Evolutionary conservation across 345 rosid genomes (phyloP).

Genomic region (Boechera retrofracta): DNA sequence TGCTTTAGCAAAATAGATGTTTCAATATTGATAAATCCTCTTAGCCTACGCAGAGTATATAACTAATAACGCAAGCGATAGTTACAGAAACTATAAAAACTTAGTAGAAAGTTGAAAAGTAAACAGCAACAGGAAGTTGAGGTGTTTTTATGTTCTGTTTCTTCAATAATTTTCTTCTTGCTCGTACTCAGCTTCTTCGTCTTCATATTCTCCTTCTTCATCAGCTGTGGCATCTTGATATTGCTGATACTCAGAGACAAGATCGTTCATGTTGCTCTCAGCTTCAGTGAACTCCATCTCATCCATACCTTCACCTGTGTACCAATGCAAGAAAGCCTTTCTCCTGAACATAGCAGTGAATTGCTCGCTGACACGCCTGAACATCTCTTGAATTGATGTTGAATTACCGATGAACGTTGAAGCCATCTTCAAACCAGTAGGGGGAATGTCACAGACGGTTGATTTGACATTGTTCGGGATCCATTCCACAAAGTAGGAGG

Average conservation of each 20-base stretch:
- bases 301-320: constrained; percentile 74
- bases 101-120: constrained; percentile 18
- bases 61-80: constrained; percentile 29
- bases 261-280: constrained; percentile 80
- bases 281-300: constrained; percentile 80
- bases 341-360: constrained; percentile 80
- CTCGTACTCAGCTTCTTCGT: constrained; percentile 48
- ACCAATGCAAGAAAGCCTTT: constrained; percentile 81
- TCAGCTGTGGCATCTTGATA: constrained; percentile 84
- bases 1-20: constrained; percentile 25
- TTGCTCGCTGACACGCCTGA: constrained; percentile 77
- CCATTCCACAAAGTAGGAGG: constrained; percentile 73
- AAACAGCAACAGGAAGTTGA: constrained; percentile 45
- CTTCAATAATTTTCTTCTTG: constrained; percentile 48
- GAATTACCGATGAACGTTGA: constrained; percentile 76
- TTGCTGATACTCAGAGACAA: constrained; percentile 78
- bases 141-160: constrained; percentile 5
- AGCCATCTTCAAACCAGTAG: constrained; percentile 76
- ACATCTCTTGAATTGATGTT: constrained; percentile 80
- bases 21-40: constrained; percentile 12
- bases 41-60: constrained; percentile 21
- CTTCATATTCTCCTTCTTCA: constrained; percentile 67
- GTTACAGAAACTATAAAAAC: constrained; percentile 40
- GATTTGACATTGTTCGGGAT: constrained; percentile 81
- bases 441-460: constrained; percentile 78